Conservation (phyloP, 192 early-diverging fungal species). For the Backusella luteola region DNA sequence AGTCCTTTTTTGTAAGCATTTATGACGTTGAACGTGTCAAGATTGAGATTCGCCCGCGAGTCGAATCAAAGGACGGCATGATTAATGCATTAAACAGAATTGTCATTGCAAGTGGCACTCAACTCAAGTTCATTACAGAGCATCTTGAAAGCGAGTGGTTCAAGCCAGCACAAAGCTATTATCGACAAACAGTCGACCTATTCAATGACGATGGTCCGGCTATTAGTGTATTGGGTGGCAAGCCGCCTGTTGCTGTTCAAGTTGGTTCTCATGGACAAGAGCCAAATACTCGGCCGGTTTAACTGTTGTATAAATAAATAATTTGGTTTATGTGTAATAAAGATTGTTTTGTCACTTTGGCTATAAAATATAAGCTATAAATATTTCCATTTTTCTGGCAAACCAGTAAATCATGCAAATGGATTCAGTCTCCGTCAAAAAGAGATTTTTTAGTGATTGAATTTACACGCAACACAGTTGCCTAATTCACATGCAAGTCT, state of each 20-base stretch:
- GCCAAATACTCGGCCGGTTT: background rate
- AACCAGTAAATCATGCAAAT: background rate
- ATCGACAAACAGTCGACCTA: slow-evolving; percentile 38
- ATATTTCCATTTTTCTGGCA: too few relatives aligned
- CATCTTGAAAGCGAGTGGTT: slow-evolving; percentile 46
- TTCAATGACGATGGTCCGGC: slow-evolving; percentile 27
- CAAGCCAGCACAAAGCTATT: slow-evolving; percentile 31
- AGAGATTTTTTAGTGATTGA: too few relatives aligned
- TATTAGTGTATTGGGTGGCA: slow-evolving; percentile 15
- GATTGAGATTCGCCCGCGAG: slow-evolving; percentile 44
- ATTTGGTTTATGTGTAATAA: background rate
- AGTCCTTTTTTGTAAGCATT: slow-evolving; percentile 41
- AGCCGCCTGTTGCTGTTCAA: slow-evolving; percentile 16
- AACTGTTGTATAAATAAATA: background rate
- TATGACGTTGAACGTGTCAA: slow-evolving; percentile 34
- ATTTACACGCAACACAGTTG: too few relatives aligned
- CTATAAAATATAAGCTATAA: too few relatives aligned
- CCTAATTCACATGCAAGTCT: too few relatives aligned
- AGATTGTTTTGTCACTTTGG: too few relatives aligned
- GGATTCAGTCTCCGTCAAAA: background rate
- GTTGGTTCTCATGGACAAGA: background rate
- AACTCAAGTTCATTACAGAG: slow-evolving; percentile 40
- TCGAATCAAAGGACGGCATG: slow-evolving; percentile 40
- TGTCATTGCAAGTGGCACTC: slow-evolving; percentile 41
- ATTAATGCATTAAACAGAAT: slow-evolving; percentile 37